A percentile compares a stretch with the other conserved stretches of the same genome.
Conservation (phyloP, 2,329 filamentous ascomycete species). For the Xylaria sp. region DNA sequence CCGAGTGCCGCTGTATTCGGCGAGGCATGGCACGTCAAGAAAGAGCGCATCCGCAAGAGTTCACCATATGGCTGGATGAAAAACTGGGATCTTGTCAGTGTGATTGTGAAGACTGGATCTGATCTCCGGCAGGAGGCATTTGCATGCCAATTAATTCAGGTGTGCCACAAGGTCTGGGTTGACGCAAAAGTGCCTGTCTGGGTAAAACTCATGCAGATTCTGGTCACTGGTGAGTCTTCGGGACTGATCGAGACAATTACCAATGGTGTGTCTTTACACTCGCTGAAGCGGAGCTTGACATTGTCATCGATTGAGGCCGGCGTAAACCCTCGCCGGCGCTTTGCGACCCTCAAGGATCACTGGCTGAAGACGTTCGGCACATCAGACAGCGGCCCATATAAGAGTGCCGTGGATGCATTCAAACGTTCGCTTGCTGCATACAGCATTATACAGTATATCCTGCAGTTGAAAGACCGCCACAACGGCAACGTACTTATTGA, state of each 20-base stretch:
- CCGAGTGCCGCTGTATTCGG: constrained; percentile 82
- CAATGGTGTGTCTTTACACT: constrained; percentile 82
- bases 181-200: constrained; percentile 73
- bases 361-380: constrained; percentile 75
- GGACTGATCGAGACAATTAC: constrained; percentile 84
- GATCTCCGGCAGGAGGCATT: constrained; percentile 82
- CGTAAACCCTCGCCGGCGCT: constrained; percentile 66
- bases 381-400: constrained; percentile 62
- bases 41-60: constrained; percentile 74
- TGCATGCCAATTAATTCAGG: constrained; percentile 75
- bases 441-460: constrained; percentile 76
- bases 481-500: constrained; percentile 85
- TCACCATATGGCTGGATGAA: constrained; percentile 86
- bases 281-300: constrained; percentile 75
- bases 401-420: constrained; percentile 70
- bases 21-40: constrained; percentile 79
- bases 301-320: constrained; percentile 68
- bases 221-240: constrained; percentile 79
- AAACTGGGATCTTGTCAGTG: constrained; percentile 82
- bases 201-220: constrained; percentile 82
- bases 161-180: constrained; percentile 76
- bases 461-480: constrained; percentile 81
- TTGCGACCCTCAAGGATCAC: constrained; percentile 76
- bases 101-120: constrained; percentile 82
- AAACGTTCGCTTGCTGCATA: constrained; percentile 78